A percentile compares a stretch with the other conserved stretches of the same genome.
phyloP scores from a whole-genome alignment of 2,329 filamentous ascomycete genomes.

The Clarireedia hainanense region DNA sequence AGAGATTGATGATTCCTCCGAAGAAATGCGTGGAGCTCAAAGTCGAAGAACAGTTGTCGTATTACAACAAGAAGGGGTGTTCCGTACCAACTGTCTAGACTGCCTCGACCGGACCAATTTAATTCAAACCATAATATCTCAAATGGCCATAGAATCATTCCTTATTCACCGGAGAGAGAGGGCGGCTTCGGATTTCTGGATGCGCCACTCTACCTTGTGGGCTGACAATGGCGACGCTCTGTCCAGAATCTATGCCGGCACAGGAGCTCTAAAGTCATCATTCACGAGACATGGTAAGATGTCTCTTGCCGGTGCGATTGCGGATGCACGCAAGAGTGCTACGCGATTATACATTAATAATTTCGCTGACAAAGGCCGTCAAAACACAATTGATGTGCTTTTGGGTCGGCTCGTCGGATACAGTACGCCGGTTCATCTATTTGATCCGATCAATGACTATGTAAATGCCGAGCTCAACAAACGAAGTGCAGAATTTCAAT shows the following conservation, averaged over 20 bases:
- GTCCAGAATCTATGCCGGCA: conserved; percentile 93
- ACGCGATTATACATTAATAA: conserved; percentile 96
- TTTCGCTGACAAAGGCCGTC: conserved; percentile 85
- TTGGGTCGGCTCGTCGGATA: conserved; percentile 81
- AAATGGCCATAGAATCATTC: conserved; percentile 85
- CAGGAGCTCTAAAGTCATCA: conserved; percentile 88
- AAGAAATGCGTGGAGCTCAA: conserved; percentile 33
- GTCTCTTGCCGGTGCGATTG: conserved; percentile 85
- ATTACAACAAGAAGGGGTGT: conserved; percentile 89
- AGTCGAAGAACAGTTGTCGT: conserved; percentile 51
- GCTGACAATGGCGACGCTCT: conserved; percentile 93
- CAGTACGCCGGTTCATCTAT: conserved; percentile 66
- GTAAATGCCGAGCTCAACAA: conserved; percentile 70
- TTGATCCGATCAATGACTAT: conserved; percentile 90
- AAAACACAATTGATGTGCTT: conserved; percentile 91
- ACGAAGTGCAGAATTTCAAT: conserved; percentile 64
- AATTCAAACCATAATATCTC: conserved; percentile 90
- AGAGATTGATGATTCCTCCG: conserved; percentile 41
- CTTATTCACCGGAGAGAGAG: conserved; percentile 62
- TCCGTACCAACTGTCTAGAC: conserved; percentile 92
- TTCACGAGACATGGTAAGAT: conserved; percentile 94
- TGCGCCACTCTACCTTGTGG: conserved; percentile 87
- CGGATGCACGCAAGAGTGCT: conserved; percentile 92
- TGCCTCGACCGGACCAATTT: conserved; percentile 94
- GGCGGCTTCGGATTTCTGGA: conserved; percentile 77